phyloP scores from a whole-genome alignment of 2,329 filamentous ascomycete species.

The Microcyclospora pomicola region DNA sequence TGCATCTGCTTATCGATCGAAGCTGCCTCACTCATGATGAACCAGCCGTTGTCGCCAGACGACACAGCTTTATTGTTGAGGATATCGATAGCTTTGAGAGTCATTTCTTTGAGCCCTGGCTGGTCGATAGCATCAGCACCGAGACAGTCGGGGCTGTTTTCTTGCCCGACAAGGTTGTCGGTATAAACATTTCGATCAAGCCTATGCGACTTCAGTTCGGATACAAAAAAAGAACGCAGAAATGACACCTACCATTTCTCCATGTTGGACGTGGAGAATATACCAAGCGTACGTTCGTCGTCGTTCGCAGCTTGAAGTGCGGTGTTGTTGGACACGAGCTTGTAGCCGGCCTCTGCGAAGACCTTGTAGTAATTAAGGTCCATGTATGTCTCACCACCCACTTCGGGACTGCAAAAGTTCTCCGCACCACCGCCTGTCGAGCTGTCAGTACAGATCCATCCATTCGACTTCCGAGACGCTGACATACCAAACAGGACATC shows the following conservation, averaged over 20 bases:
- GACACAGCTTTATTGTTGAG: conserved; percentile 51
- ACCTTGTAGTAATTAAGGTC: conserved; percentile 59
- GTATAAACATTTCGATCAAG: conserved; percentile 72
- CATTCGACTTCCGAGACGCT: neutral
- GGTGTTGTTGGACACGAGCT: conserved; percentile 60
- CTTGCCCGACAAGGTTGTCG: conserved; percentile 50
- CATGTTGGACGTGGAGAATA: conserved; percentile 63
- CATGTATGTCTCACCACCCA: conserved; percentile 49
- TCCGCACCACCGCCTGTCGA: conserved; percentile 53
- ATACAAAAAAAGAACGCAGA: neutral
- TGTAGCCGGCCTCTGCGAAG: conserved; percentile 60
- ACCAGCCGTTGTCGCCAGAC: conserved; percentile 50
- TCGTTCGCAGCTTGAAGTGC: conserved; percentile 45
- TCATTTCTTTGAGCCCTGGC: conserved; percentile 80
- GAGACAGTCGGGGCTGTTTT: conserved; percentile 56
- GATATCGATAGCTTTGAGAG: conserved; percentile 70
- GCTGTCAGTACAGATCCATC: neutral
- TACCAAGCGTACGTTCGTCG: conserved; percentile 53
- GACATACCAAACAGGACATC: conserved; percentile 60
- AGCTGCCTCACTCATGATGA: conserved; percentile 77
- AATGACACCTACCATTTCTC: conserved; percentile 48
- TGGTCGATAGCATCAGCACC: conserved; percentile 54
- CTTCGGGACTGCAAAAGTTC: conserved; percentile 48
- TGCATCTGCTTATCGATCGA: conserved; percentile 90
- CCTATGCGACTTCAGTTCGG: neutral